Base-by-base conservation (phyloP, 345 rosid species). In the Acer campestre region DNA sequence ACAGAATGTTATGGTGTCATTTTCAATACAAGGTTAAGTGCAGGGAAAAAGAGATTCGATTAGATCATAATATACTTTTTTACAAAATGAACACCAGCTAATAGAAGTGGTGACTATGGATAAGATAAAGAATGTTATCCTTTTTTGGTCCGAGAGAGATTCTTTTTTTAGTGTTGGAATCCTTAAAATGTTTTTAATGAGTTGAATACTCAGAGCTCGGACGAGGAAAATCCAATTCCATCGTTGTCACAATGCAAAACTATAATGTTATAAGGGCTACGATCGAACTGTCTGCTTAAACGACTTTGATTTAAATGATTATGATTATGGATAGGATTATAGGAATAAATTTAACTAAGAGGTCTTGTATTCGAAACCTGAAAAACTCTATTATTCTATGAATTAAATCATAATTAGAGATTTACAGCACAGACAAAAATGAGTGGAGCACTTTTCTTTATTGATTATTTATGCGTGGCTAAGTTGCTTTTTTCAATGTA, bases 81-180 rank as follows among this genome's bases (percentile, higher is more conserved):
- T 29, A 29, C 31, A 29, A 29, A 2, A 29, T 29, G 31, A 29
- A 29, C 3, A 0, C 31, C 0, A 29, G 31, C 31, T 29, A 3
- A 27, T 10, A 46, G 63, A 25, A 63, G 18, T 29, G n/a, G 77
- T 63, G 48, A 51, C 7, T 42, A 18, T 62, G 61, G 61, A 48
- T 48, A 48, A 74, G 25, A 63, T 74, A 27, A 46, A 74, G 10
- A 63, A 63, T 18, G 18, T 62, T 25, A 74, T 72, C 68, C 29
- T 62, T 46, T 10, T 62, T 58, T 25, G 17, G 22, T 46, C 68
- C 0, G 0, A 14, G 61, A 61, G 77, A 46, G 69, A 74, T 46
- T 62, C 44, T 29, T 18, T 18, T 10, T 42, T 10, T 63, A 3
- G 25, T 16, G 27, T 27, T 63, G 58, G 27, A 73, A 61, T 42